Evolutionary conservation across 2,329 filamentous ascomycete genomes (phyloP).

Genomic region (Phialophora verrucosa): DNA sequence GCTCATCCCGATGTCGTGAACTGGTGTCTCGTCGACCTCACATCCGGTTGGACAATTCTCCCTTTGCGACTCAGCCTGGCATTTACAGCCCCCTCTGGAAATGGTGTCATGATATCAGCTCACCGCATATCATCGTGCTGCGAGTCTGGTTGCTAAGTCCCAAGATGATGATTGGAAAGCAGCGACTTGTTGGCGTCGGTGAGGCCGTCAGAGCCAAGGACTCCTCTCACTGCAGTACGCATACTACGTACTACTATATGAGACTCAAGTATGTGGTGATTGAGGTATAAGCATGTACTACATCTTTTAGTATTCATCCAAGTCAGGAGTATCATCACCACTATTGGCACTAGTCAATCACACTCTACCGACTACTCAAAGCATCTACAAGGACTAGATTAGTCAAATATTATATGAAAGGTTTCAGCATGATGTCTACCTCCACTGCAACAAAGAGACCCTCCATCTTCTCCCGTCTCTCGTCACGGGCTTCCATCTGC

Average conservation of each 20-base stretch:
- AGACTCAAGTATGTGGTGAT: neutral
- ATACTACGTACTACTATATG: neutral
- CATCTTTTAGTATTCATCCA: neutral
- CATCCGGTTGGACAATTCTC: conserved; percentile 21
- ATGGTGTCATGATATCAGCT: neutral
- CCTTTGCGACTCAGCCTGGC: conserved; percentile 14
- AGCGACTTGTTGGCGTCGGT: neutral
- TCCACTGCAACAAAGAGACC: conserved; percentile 5
- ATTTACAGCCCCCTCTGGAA: conserved; percentile 9
- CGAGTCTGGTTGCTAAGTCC: conserved; percentile 3
- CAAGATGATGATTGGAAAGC: conserved; percentile 1
- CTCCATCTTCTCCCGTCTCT: conserved; percentile 21
- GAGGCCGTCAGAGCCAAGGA: conserved; percentile 8
- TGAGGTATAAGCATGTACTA: conserved; percentile 12
- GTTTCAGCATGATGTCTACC: conserved; percentile 13
- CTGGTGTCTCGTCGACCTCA: neutral
- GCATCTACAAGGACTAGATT: neutral
- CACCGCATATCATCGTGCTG: conserved; percentile 7
- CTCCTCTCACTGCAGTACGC: neutral
- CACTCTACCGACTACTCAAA: neutral
- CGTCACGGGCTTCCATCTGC: conserved; percentile 8
- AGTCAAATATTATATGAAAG: too few species aligned
- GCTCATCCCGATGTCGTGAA: neutral
- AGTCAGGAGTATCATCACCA: neutral
- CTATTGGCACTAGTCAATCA: neutral